These are phyloP conservation scores for Canariomyces notabilis DNA, from an alignment of 2,329 filamentous ascomycete species.

Conservation along the genomic window DNA sequence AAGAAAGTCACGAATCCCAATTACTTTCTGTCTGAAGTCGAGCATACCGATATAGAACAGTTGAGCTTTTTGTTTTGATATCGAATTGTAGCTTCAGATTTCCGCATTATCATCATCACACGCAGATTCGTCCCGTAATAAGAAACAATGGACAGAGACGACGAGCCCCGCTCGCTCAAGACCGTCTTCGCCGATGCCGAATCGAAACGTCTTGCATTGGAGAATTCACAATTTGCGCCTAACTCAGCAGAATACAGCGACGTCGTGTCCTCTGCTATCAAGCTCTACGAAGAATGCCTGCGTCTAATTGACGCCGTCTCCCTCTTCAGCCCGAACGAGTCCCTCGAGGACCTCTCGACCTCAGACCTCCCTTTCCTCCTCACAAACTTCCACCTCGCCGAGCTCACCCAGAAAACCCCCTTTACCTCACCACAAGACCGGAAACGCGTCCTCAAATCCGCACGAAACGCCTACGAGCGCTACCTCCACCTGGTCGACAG, in stretches of 20 bases:
- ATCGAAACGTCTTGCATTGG: constrained; percentile 50
- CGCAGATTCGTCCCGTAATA: background rate
- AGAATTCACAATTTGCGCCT: constrained; percentile 56
- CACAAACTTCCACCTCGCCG: constrained; percentile 71
- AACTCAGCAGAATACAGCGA: constrained; percentile 63
- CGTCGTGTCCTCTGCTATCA: constrained; percentile 61
- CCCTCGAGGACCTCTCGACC: constrained; percentile 78
- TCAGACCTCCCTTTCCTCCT: constrained; percentile 81
- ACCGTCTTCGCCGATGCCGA: constrained; percentile 48
- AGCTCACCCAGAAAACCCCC: constrained; percentile 66
- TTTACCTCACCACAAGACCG: constrained; percentile 51
- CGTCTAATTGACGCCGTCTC: constrained; percentile 64
- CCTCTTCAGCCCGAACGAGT: constrained; percentile 88
- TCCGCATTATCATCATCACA: too few species aligned
- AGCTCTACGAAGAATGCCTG: constrained; percentile 68
- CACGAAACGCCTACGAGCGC: constrained; percentile 67
- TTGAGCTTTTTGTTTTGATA: too few species aligned
- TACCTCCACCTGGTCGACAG: constrained; percentile 73
- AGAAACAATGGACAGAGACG: constrained; percentile 35
- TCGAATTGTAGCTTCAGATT: too few species aligned
- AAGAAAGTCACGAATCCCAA: too few species aligned
- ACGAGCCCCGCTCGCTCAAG: constrained; percentile 47
- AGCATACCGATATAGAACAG: too few species aligned
- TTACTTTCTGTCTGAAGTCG: too few species aligned
- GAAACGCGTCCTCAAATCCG: constrained; percentile 54